phyloP scores from a whole-genome alignment of 2,329 filamentous ascomycete genomes.

The Apiospora sp. region DNA sequence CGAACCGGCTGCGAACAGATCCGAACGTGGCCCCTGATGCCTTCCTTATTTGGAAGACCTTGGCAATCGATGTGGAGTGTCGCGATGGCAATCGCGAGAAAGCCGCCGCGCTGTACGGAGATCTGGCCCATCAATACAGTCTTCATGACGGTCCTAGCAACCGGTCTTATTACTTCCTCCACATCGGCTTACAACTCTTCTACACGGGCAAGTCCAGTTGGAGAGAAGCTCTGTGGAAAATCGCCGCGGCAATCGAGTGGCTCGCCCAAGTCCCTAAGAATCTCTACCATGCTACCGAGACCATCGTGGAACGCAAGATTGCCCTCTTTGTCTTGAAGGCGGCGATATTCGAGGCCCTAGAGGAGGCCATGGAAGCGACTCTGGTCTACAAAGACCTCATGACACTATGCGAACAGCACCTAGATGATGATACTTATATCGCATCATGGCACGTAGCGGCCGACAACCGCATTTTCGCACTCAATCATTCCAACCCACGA shows the following conservation, averaged over 20 bases:
- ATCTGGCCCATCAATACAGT: neutral
- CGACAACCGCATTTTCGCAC: neutral
- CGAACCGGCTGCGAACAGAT: neutral
- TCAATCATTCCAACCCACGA: neutral
- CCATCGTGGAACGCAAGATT: neutral
- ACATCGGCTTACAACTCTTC: neutral
- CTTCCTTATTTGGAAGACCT: slow-evolving; percentile 2
- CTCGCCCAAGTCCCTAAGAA: neutral
- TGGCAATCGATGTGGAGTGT: neutral
- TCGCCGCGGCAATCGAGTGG: neutral
- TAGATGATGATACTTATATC: neutral
- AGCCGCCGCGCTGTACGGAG: neutral
- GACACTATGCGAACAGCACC: neutral
- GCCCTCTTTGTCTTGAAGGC: neutral
- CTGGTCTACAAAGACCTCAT: neutral
- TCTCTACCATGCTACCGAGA: neutral
- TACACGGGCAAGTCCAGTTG: neutral
- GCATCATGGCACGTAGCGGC: neutral
- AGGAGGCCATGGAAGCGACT: neutral
- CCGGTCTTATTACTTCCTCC: neutral
- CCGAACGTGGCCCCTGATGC: neutral
- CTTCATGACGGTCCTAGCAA: neutral
- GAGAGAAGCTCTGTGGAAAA: neutral
- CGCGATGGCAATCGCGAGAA: neutral
- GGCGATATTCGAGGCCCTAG: neutral